Evolutionary conservation across 495 filamentous ascomycete species (phyloP).

Genomic region (Apiosordaria backusii): DNA sequence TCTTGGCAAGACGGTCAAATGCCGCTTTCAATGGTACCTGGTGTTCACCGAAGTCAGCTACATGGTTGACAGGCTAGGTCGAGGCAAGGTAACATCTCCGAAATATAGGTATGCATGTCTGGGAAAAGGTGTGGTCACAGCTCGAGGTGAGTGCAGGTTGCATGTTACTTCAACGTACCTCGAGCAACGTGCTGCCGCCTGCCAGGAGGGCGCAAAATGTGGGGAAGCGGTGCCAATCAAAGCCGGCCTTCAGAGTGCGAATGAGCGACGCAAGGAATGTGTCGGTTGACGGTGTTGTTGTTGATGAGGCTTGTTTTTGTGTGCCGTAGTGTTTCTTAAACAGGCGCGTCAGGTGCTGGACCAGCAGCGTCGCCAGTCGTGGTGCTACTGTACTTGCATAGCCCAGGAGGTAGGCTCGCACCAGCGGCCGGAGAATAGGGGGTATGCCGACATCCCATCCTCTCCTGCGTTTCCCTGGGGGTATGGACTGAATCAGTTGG

Average conservation of each 20-base stretch:
- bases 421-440: conserved; percentile 53
- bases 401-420: conserved; percentile 71
- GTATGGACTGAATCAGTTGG: not conserved
- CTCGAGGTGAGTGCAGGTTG: not conserved
- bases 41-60: not conserved
- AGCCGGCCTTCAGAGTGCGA: conserved; percentile 43
- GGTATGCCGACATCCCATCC: conserved; percentile 39
- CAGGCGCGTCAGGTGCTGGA: conserved; percentile 42
- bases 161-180: conserved; percentile 38
- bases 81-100: conserved; percentile 1
- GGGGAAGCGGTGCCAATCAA: conserved; percentile 64
- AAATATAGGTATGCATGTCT: not conserved
- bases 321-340: conserved; percentile 18
- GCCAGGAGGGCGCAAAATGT: conserved; percentile 76
- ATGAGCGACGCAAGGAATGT: conserved; percentile 40
- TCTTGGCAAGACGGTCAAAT: conserved; percentile 23
- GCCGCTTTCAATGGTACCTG: conserved; percentile 33
- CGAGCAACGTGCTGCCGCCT: conserved; percentile 73
- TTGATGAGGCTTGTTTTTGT: conserved; percentile 1
- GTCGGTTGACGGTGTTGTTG: conserved; percentile 14
- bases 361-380: conserved; percentile 55
- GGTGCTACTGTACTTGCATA: conserved; percentile 70
- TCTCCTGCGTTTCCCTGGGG: conserved; percentile 7
- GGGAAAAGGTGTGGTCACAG: not conserved
- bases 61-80: conserved; percentile 1